These are phyloP conservation scores for Parathielavia hyrcaniae DNA, from an alignment of 495 filamentous ascomycete species.

Conservation along the genomic window DNA sequence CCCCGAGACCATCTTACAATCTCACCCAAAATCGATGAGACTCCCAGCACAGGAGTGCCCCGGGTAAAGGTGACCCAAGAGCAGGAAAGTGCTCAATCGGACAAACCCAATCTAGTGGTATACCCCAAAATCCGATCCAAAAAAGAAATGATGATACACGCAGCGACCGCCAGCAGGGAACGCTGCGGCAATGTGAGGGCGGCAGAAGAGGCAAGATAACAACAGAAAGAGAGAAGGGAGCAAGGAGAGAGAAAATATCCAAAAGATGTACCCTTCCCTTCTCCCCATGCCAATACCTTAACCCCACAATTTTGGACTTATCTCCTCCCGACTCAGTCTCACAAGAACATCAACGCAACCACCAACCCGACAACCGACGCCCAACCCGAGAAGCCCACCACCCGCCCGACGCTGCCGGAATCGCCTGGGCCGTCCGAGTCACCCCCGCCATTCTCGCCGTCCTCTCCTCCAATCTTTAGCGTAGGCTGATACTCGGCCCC, in stretches of 20 bases:
- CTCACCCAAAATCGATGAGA: too few relatives aligned
- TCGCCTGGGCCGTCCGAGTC: background rate
- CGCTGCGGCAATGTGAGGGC: too few relatives aligned
- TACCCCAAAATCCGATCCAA: background rate
- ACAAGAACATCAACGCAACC: constrained; percentile 7
- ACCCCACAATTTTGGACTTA: too few relatives aligned
- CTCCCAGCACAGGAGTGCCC: background rate
- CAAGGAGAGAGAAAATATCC: background rate
- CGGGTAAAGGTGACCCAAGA: background rate
- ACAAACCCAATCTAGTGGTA: constrained; percentile 9
- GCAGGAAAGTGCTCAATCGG: background rate
- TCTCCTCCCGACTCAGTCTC: too few relatives aligned
- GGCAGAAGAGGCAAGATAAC: background rate
- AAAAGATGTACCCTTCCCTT: too few relatives aligned
- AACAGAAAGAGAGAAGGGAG: background rate
- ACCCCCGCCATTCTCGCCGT: too few relatives aligned
- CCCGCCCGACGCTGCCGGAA: background rate
- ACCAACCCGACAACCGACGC: constrained; percentile 13
- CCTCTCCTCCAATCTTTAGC: constrained; percentile 25
- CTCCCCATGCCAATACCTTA: too few relatives aligned
- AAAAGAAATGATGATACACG: background rate
- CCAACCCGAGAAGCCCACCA: background rate
- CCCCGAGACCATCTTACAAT: too few relatives aligned
- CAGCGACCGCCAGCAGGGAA: background rate
- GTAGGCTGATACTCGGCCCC: constrained; percentile 32